Base-by-base conservation (phyloP, 2,329 filamentous ascomycete genomes). In the Dryadomyces quercus-mongolicae region DNA sequence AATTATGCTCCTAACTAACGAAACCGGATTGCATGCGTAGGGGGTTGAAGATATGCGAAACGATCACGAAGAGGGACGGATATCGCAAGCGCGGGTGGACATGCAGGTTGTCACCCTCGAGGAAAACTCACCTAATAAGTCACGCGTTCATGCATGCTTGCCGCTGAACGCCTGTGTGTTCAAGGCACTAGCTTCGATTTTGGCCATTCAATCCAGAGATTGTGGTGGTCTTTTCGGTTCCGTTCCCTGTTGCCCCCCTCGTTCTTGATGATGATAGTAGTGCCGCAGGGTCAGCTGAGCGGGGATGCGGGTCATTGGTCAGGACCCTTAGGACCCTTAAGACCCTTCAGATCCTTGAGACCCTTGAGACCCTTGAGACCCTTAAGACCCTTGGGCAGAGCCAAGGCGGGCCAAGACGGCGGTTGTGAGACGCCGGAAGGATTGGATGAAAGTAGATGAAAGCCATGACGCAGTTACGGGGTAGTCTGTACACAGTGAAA, bases 71-170 rank as follows among this genome's bases (percentile, higher is more conserved):
- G 20, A 22, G 3, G 44, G n/a, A 18, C 5, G 10, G n/a, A 21
- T 21, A 21, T 21, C 44, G 10, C 45, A 34, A 25, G 16, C 45
- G 15, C 20, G 13, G 22, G 45, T 31, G 13, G 45, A 18, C 22
- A 48, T 25, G 45, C 45, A 25, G 45, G 7, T 40, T 40, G 42
- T 44, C 42, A 44, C 42, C 18, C 16, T 44, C 18, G 67, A 65
- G 63, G 62, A 65, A 63, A 64, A 63, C 62, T 64, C 59, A 47
- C 42, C 65, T 65, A 65, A 62, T 65, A 64, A 64, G 66, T 68
- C 69, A 73, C 71, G 68, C 70, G 70, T 67, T 66, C 70, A 67
- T 74, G 71, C 71, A 73, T 72, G 64, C 51, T 55, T 54, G 55
- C 56, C 55, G 49, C 50, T 53, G 46, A 53, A 55, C 51, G 45